Conservation (phyloP, 2,329 filamentous ascomycete genomes). For the Neonectria punicea region DNA sequence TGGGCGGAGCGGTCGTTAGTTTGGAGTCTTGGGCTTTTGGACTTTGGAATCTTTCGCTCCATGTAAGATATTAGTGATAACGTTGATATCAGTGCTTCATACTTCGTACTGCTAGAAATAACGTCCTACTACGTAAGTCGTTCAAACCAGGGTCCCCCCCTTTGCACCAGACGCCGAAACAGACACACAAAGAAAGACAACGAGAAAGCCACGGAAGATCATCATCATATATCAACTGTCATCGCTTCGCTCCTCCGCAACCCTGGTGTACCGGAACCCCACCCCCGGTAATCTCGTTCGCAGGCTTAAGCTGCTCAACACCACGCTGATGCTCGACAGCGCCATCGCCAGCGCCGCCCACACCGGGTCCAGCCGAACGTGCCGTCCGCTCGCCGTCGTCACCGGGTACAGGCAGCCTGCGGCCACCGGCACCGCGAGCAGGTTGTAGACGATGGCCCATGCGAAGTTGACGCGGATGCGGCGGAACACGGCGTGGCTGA, state of each 20-base stretch:
- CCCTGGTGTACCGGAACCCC: conserved; percentile 52
- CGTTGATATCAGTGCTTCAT: background rate
- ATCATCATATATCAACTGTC: background rate
- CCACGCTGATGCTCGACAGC: conserved; percentile 88
- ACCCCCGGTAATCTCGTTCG: conserved; percentile 59
- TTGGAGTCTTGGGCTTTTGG: background rate
- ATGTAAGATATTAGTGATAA: background rate
- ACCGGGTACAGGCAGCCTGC: conserved; percentile 80
- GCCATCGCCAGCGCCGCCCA: conserved; percentile 97
- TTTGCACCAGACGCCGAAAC: too few relatives aligned
- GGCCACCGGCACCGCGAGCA: conserved; percentile 80
- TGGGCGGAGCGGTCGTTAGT: background rate
- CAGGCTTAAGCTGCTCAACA: conserved; percentile 81
- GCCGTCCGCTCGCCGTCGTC: conserved; percentile 56
- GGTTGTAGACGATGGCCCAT: conserved; percentile 87
- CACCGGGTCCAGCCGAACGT: conserved; percentile 76
- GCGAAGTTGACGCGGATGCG: conserved; percentile 86
- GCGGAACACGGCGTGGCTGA: conserved; percentile 77
- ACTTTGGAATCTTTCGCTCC: background rate
- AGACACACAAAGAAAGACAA: background rate
- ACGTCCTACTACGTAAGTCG: too few relatives aligned
- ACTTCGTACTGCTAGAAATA: background rate
- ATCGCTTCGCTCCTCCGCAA: conserved; percentile 21
- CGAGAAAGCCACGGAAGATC: background rate
- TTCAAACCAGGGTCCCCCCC: too few relatives aligned